phyloP scores from a whole-genome alignment of 192 early-diverging fungal genomes.

The Fimicolochytrium jonesii region DNA sequence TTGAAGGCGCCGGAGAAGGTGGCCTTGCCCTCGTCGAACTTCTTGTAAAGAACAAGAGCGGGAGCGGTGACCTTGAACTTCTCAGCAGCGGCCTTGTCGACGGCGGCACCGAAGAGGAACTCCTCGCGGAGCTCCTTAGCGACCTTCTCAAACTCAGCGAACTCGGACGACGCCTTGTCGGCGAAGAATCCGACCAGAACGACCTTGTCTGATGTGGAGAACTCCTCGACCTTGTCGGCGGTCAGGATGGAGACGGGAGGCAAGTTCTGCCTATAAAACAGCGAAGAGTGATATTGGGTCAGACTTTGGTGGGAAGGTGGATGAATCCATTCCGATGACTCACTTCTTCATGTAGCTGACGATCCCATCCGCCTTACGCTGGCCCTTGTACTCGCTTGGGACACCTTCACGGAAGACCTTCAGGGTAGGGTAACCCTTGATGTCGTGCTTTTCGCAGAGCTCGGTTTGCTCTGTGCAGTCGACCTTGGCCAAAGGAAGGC shows the following conservation, averaged over 20 bases:
- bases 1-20: constrained; percentile 59
- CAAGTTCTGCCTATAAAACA: constrained; percentile 60
- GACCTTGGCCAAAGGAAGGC: constrained; percentile 86
- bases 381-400: constrained; percentile 74
- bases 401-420: constrained; percentile 81
- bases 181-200: constrained; percentile 84
- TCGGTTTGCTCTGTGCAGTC: constrained; percentile 90
- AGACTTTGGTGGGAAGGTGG: too few species aligned
- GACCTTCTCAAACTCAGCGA: constrained; percentile 57
- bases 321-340: too few species aligned
- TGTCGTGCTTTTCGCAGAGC: constrained; percentile 74
- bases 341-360: constrained; percentile 91
- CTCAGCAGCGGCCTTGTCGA: constrained; percentile 56
- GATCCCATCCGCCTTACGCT: constrained; percentile 82
- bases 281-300: constrained; percentile 8
- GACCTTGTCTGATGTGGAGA: constrained; percentile 80
- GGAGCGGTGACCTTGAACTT: constrained; percentile 49
- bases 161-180: constrained; percentile 57
- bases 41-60: constrained; percentile 79
- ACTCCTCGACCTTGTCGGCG: constrained; percentile 65
- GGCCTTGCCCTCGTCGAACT: constrained; percentile 84
- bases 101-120: constrained; percentile 75
- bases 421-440: constrained; percentile 90
- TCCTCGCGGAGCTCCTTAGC: constrained; percentile 85
- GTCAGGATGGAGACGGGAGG: constrained; percentile 74